These are phyloP conservation scores for Colletotrichum sp. DNA, from an alignment of 2,329 filamentous ascomycete species.

Conservation along the genomic window DNA sequence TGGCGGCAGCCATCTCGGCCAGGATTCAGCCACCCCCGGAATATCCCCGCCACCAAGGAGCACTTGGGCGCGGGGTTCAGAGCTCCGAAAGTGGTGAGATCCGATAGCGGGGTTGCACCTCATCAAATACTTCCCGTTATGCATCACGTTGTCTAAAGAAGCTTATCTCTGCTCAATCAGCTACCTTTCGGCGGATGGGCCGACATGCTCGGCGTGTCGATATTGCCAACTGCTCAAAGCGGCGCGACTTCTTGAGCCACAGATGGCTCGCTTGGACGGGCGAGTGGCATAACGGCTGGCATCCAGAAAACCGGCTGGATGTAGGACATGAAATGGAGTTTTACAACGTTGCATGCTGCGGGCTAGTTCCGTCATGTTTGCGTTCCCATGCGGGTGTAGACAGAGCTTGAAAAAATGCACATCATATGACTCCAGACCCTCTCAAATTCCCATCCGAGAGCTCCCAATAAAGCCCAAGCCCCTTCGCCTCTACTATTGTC, in stretches of 20 bases:
- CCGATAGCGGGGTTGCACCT: neutral
- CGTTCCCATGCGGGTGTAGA: too few species aligned
- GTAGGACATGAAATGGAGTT: neutral
- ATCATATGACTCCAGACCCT: too few species aligned
- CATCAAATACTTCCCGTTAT: neutral
- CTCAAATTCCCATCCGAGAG: too few species aligned
- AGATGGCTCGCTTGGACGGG: neutral
- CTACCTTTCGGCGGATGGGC: neutral
- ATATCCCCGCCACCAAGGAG: neutral
- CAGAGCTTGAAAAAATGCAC: too few species aligned
- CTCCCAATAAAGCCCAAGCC: too few species aligned
- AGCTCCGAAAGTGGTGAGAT: neutral
- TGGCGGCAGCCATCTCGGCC: neutral
- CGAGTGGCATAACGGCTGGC: fast-evolving
- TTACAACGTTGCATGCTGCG: too few species aligned
- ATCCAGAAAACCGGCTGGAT: fast-evolving
- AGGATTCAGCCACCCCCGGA: neutral
- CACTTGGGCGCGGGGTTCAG: neutral
- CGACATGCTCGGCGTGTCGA: neutral
- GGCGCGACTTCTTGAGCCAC: neutral
- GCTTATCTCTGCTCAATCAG: neutral
- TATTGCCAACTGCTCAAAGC: neutral
- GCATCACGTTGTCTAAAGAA: neutral
- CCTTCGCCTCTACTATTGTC: too few species aligned
- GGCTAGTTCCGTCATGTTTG: too few species aligned